Evolutionary conservation across 2,329 filamentous ascomycete genomes (phyloP).

Genomic region (Alternaria alternata): DNA sequence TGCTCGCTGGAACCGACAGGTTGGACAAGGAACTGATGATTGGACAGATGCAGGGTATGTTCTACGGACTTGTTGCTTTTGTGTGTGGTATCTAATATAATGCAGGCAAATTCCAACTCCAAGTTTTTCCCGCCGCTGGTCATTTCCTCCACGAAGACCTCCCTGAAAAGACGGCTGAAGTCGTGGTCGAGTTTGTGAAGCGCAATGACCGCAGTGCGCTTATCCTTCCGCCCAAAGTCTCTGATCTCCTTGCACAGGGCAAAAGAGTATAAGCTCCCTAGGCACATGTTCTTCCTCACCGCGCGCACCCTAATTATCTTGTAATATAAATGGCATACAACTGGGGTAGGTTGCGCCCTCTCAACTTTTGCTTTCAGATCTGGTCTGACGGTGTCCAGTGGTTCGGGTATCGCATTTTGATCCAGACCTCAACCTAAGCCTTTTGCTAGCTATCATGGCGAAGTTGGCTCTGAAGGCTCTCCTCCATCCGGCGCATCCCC

Average conservation of each 20-base stretch:
- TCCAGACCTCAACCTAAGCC: not conserved
- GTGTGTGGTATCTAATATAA: slow-evolving; percentile 29
- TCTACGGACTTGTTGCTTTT: slow-evolving; percentile 11
- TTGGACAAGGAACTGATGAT: slow-evolving; percentile 93
- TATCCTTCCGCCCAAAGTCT: slow-evolving; percentile 89
- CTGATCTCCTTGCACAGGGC: slow-evolving; percentile 58
- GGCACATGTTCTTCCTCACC: not conserved
- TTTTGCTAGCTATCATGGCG: slow-evolving; percentile 26
- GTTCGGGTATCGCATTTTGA: slow-evolving; percentile 21
- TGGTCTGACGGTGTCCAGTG: slow-evolving; percentile 7
- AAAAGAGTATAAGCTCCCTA: slow-evolving; percentile 56
- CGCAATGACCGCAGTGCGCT: slow-evolving; percentile 86
- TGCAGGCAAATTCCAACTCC: slow-evolving; percentile 88
- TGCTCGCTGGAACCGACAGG: slow-evolving; percentile 88
- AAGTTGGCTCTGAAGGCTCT: slow-evolving; percentile 28
- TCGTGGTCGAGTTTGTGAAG: slow-evolving; percentile 88
- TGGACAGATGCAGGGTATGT: slow-evolving; percentile 91
- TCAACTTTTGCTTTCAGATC: not conserved
- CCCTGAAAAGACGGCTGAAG: slow-evolving; percentile 85
- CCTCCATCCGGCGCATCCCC: slow-evolving; percentile 21
- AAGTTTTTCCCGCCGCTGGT: slow-evolving; percentile 92
- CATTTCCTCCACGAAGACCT: slow-evolving; percentile 98
- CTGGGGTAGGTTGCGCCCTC: slow-evolving; percentile 4
- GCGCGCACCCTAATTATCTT: not conserved
- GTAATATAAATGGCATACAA: not conserved